Conservation (phyloP, 225 moss, liverwort and hornwort genomes). For the Pleurozium schreberi region DNA sequence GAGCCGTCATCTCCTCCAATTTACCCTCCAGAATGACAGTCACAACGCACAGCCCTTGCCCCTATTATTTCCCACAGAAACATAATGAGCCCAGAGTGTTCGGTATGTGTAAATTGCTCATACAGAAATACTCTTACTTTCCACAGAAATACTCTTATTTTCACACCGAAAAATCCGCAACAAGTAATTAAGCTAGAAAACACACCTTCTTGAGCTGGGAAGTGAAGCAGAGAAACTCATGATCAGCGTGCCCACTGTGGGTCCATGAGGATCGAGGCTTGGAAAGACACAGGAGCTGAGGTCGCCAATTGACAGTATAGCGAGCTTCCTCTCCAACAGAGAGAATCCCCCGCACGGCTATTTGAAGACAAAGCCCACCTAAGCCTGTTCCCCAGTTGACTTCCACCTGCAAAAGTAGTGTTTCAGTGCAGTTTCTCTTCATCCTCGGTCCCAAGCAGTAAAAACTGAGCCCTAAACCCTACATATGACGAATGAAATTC, state of each 20-base stretch:
- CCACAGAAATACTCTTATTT: neutral
- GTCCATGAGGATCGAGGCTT: slow-evolving; percentile 73
- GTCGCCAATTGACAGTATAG: slow-evolving; percentile 95
- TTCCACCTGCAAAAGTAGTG: slow-evolving; percentile 59
- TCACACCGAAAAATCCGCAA: neutral
- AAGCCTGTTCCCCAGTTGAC: slow-evolving; percentile 98
- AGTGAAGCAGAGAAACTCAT: slow-evolving; percentile 71
- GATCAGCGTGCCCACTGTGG: slow-evolving; percentile 51
- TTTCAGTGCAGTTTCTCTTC: neutral
- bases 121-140: neutral
- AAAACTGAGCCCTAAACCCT: neutral
- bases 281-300: slow-evolving; percentile 79
- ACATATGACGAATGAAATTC: neutral
- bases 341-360: slow-evolving; percentile 78
- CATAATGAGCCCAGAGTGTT: neutral
- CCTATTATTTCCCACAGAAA: slow-evolving; percentile 28
- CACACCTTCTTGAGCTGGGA: slow-evolving; percentile 91
- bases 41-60: slow-evolving; percentile 85
- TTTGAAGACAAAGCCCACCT: slow-evolving; percentile 81
- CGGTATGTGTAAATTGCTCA: neutral
- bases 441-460: neutral
- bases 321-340: slow-evolving; percentile 90
- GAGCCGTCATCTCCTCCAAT: slow-evolving; percentile 57
- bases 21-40: slow-evolving; percentile 81
- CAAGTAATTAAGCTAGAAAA: neutral